Base-by-base conservation (phyloP, 768 basidiomycete genomes). In the Podaxis sp. region DNA sequence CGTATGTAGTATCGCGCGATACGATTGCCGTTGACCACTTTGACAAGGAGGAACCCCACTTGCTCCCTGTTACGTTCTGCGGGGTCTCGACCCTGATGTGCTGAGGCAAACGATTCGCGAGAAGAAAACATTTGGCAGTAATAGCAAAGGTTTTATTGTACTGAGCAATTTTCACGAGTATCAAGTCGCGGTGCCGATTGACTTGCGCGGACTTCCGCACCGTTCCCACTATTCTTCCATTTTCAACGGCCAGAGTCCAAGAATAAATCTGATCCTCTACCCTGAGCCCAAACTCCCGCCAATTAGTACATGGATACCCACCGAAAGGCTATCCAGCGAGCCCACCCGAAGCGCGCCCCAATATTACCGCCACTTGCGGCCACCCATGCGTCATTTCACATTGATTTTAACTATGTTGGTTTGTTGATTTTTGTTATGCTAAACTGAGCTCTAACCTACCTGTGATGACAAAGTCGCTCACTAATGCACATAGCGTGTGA, bases 181-280 rank as follows among this genome's bases (percentile, higher is more conserved):
- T 59, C 49, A 15, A 17, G 22, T 19, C 49, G 19, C 22, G n/a
- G 49, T 40, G n/a, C 19, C 52, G 52, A 13, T 33, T 41, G 40
- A 33, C 27, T 40, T 33, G 19, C 19, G 41, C 63, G 63, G 63
- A 55, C 63, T 38, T 49, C 63, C 63, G 19, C 19, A 55, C 43
- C 49, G 7, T 57, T 51, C 62, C 37, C 55, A 46, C 46, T 51
- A 19, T 25, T 27, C 13, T 13, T 24, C 9, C 17, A 49, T 49
- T 19, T 11, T 33, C 33, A 33, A 33, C 33, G 9, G 33, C 1
- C 33, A 33, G 33, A 41, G 40, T 13, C 40, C 40, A 41, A 46
- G 43, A 46, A 46, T 46, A 46, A 46, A 46, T 33, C 43, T 46
- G 17, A 19, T 41, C 40, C 12, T 7, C 33, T 33, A 9, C 33